These are phyloP conservation scores for Canna indica DNA, from an alignment of 176 grass and related monocot species.

Conservation along the genomic window DNA sequence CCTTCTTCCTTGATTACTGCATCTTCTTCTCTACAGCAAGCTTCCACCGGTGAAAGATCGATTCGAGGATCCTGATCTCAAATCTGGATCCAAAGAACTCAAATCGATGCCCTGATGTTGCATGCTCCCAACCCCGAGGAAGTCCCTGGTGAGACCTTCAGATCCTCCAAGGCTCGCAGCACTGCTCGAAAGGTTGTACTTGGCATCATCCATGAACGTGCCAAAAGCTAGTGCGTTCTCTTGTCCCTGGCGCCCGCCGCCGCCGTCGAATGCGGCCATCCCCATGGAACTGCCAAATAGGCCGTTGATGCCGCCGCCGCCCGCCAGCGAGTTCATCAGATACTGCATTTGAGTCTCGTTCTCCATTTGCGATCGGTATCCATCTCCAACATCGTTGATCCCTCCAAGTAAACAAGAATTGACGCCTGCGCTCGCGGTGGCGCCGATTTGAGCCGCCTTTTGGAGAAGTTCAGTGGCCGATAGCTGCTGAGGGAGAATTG, in stretches of 20 bases:
- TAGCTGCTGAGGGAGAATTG: slow-evolving; percentile 62
- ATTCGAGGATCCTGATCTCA: not conserved
- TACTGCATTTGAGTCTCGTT: slow-evolving; percentile 62
- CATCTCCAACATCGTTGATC: slow-evolving; percentile 26
- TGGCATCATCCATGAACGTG: slow-evolving; percentile 1
- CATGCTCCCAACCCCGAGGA: slow-evolving; percentile 7
- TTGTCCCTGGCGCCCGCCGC: no score
- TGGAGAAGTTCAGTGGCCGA: slow-evolving; percentile 85
- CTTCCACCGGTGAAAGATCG: slow-evolving; percentile 1
- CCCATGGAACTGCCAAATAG: not conserved
- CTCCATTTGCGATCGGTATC: slow-evolving; percentile 41
- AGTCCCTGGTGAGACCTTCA: slow-evolving; percentile 9
- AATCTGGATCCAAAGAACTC: not conserved
- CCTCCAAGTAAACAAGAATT: slow-evolving; percentile 38
- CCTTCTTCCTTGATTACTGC: not conserved
- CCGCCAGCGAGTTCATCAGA: slow-evolving; percentile 82
- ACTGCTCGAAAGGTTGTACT: no score
- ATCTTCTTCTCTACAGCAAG: not conserved
- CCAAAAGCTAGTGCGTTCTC: no score
- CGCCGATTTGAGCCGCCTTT: slow-evolving; percentile 87
- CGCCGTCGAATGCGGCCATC: not conserved
- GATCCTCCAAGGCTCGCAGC: not conserved
- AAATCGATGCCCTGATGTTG: not conserved
- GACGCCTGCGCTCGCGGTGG: slow-evolving; percentile 28
- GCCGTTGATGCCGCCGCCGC: slow-evolving; percentile 19